These are phyloP conservation scores for Straminergon stramineum DNA, from an alignment of 225 moss, liverwort and hornwort species.

Conservation along the genomic window DNA sequence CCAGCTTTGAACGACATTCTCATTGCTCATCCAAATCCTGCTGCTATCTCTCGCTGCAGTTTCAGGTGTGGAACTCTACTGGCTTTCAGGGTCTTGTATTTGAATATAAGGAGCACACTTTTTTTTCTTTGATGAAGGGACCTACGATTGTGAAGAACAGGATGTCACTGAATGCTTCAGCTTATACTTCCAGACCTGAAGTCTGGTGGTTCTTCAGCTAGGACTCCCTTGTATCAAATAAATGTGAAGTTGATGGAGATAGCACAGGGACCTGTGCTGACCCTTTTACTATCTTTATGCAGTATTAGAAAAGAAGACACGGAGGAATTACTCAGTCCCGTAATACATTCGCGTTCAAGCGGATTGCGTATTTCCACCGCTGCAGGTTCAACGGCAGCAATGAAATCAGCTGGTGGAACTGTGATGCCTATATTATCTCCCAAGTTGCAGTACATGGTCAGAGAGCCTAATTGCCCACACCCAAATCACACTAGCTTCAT, in stretches of 20 bases:
- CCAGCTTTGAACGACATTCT: slow-evolving; percentile 73
- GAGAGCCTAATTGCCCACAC: slow-evolving; percentile 66
- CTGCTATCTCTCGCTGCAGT: slow-evolving; percentile 80
- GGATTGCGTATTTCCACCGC: slow-evolving; percentile 71
- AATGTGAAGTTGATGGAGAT: not conserved
- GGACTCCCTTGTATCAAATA: not conserved
- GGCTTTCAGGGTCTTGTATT: not conserved
- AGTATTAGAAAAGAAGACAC: slow-evolving; percentile 12
- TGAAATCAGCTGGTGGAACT: slow-evolving; percentile 75
- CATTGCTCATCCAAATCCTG: slow-evolving; percentile 82
- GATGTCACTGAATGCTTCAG: not conserved
- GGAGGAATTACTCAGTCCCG: slow-evolving; percentile 10
- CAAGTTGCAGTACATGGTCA: slow-evolving; percentile 75
- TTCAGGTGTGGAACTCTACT: slow-evolving; percentile 47
- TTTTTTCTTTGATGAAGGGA: not conserved
- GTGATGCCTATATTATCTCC: slow-evolving; percentile 47
- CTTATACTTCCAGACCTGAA: not conserved
- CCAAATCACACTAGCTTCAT: slow-evolving; percentile 32
- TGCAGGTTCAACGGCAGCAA: slow-evolving; percentile 82
- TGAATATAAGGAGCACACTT: not conserved
- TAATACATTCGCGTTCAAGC: slow-evolving; percentile 73
- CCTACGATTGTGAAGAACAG: not conserved
- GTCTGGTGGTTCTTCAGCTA: not conserved
- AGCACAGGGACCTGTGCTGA: not conserved
- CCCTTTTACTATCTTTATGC: not conserved